phyloP scores from a whole-genome alignment of 441 rosid genomes.

The Mallotus japonicus region DNA sequence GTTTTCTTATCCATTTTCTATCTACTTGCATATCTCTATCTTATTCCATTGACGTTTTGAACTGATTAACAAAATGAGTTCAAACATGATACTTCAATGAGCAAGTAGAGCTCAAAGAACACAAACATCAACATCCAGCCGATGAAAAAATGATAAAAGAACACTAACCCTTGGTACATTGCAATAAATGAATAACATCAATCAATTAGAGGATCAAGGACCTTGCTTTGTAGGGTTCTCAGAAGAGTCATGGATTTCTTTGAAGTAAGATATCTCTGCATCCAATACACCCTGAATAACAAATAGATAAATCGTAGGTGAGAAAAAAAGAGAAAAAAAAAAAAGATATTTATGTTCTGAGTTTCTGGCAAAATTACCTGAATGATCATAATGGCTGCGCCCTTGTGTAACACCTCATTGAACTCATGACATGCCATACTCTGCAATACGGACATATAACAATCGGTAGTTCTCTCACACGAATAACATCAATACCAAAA shows the following conservation, averaged over 20 bases:
- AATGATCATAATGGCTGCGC: conserved; percentile 71
- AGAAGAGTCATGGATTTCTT: conserved; percentile 20
- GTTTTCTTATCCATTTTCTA: no score
- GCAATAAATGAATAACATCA: not conserved
- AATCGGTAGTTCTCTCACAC: not conserved
- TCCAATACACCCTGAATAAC: conserved; percentile 69
- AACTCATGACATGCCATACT: conserved; percentile 63
- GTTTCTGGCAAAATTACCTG: conserved; percentile 41
- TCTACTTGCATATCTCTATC: no score
- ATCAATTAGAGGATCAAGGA: not conserved
- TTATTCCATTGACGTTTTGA: no score
- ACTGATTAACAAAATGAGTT: no score
- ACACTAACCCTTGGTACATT: not conserved
- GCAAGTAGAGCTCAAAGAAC: no score
- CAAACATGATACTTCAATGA: no score
- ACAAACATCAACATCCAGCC: not conserved
- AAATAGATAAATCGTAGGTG: conserved; percentile 13
- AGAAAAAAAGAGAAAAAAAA: conserved; percentile 19
- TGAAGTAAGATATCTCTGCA: conserved; percentile 52
- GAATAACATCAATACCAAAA: not conserved
- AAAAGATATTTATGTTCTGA: not conserved
- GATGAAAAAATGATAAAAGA: not conserved
- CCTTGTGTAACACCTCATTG: conserved; percentile 79
- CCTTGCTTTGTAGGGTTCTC: not conserved
- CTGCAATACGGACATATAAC: conserved; percentile 35